A percentile compares a stretch with the other conserved stretches of the same genome.
Conservation (phyloP, 179 eudicot genomes). For the Amaranthus tricolor region DNA sequence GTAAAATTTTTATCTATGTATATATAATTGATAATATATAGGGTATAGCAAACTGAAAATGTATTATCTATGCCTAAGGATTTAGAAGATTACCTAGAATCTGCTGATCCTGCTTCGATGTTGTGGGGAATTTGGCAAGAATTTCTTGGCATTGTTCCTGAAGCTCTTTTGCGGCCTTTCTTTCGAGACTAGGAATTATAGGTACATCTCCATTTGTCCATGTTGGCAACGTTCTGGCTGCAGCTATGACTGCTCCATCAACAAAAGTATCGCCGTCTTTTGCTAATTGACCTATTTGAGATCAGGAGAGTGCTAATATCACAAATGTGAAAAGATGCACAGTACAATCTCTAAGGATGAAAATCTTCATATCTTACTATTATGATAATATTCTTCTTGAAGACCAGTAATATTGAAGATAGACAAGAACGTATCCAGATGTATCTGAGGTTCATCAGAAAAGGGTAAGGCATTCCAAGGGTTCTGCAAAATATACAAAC, state of each 20-base stretch:
- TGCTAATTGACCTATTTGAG: conserved; percentile 47
- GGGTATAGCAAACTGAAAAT: too few species aligned
- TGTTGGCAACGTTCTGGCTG: conserved; percentile 89
- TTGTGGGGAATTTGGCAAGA: conserved; percentile 67
- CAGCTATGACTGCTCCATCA: conserved; percentile 96
- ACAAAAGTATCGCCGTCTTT: conserved; percentile 59
- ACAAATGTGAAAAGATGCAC: conserved; percentile 1
- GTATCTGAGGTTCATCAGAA: conserved; percentile 70
- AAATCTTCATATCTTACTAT: conserved; percentile 43
- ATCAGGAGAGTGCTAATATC: neutral
- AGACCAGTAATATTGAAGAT: conserved; percentile 90
- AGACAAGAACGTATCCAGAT: conserved; percentile 92
- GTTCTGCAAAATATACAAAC: conserved; percentile 50
- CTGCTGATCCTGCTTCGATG: conserved; percentile 70
- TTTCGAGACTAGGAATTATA: conserved; percentile 76
- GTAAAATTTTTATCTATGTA: too few species aligned
- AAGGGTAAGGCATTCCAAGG: conserved; percentile 94
- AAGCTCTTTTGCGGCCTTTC: conserved; percentile 83
- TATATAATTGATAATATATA: too few species aligned
- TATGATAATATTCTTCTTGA: conserved; percentile 76
- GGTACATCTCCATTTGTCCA: conserved; percentile 91
- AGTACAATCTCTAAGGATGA: neutral
- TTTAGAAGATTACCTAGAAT: conserved; percentile 56
- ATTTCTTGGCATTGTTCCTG: conserved; percentile 80
- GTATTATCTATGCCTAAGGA: neutral